Evolutionary conservation across 352 stramenopile species (phyloP).

Genomic region (Phytophthora pinifolia): DNA sequence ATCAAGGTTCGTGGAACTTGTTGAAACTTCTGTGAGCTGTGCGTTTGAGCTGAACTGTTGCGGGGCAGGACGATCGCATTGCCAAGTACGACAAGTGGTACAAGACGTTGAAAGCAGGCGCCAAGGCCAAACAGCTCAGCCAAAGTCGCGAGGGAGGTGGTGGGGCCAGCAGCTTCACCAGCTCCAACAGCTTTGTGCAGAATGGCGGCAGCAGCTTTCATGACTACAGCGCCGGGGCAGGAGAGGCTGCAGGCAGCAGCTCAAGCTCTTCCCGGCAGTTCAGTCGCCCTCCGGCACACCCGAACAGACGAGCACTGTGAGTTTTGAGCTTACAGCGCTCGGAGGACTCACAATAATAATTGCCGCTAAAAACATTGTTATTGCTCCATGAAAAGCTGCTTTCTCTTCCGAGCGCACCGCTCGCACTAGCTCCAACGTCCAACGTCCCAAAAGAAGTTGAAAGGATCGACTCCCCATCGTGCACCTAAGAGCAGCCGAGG

Average conservation of each 20-base stretch:
- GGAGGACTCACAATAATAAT: too few species aligned
- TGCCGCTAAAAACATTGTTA: conserved; percentile 25
- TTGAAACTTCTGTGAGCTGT: not conserved
- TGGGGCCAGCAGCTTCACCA: conserved; percentile 40
- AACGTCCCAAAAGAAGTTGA: conserved; percentile 18
- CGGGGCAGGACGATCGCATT: conserved; percentile 60
- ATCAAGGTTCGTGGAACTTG: conserved; percentile 31
- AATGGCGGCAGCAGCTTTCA: conserved; percentile 57
- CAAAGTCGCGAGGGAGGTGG: too few species aligned
- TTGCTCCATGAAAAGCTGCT: conserved; percentile 34
- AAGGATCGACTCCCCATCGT: conserved; percentile 51
- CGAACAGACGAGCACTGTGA: conserved; percentile 63
- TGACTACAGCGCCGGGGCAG: conserved; percentile 24
- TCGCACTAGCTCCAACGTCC: conserved; percentile 15
- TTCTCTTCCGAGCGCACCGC: conserved; percentile 22
- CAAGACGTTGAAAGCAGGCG: conserved; percentile 78
- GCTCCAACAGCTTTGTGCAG: conserved; percentile 35
- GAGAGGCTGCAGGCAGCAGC: conserved; percentile 18
- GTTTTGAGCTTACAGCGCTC: not conserved
- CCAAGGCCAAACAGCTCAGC: conserved; percentile 81
- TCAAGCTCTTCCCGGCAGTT: conserved; percentile 27
- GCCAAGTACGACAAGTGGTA: conserved; percentile 89
- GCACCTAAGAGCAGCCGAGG: conserved; percentile 66
- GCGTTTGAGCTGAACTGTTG: conserved; percentile 4
- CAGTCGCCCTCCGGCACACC: conserved; percentile 59